Evolutionary conservation across 768 basidiomycete species (phyloP), one percentile per base, ranked within the genome.

Genomic region (Cubamyces sp.): DNA sequence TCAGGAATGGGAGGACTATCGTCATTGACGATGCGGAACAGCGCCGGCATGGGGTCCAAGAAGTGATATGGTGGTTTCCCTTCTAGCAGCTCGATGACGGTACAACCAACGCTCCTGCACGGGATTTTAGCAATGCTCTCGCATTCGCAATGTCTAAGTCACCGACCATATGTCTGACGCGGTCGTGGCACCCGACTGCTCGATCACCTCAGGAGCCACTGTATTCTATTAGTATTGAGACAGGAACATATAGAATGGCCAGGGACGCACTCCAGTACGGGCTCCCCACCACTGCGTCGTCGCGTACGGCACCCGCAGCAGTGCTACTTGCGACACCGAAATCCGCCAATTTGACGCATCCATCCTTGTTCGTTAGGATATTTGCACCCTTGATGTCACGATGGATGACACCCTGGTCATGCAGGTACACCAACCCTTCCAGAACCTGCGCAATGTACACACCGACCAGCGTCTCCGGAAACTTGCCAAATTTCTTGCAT

Each of bases 141-240:
- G 40, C 61, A 43, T 6, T 30, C 18, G 25, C 40, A n/a, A 43
- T 15, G 11, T 19, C 0, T n/a, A 12, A 15, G n/a, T 26, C 28
- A 76, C 80, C 21, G 64, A 84, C 94, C 97, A 99, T 61, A 99
- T 94, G 74, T 99, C 97, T 18, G 94, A 96, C 15, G 97, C 90
- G 0, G 96, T 97, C 0, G 94, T 96, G 30, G 97, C 96, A 30
- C 97, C 97, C 30, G 89, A 90, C 74, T 99, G 97, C 69, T 99
- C 97, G 60, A 99, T 98, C 49, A 99, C 93, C 76, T 99, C 97
- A 2, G 97, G 97, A 9, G 97, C 96, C 97, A 99, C 91, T 92
- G 66, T 42, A 60, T 30, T 28, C 64, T 53, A 6, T 34, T 21
- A 55, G 62, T 28, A 34, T 46, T 49, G 41, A 37, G 49, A 21